These are phyloP conservation scores for Aegilops speltoides DNA, from an alignment of 176 grass and related monocot species.

Conservation along the genomic window DNA sequence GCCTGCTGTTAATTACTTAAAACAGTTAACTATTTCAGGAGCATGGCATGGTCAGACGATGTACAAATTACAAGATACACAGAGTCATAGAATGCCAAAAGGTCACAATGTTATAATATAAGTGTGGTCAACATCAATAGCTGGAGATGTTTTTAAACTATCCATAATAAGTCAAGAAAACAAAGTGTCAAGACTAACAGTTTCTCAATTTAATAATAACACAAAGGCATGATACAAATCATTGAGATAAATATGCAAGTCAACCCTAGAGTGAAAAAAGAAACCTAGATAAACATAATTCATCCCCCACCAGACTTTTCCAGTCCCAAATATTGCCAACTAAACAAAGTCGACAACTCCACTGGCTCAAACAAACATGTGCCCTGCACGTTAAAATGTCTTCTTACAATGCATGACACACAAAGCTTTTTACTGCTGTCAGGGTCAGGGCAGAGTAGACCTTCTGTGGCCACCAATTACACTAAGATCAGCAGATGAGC, in stretches of 20 bases:
- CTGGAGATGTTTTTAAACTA: background rate
- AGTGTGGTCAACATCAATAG: background rate
- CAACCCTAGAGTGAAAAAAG: background rate
- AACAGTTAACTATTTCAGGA: constrained; percentile 1
- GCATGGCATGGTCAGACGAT: background rate
- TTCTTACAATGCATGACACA: background rate
- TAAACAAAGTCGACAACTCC: constrained; percentile 14
- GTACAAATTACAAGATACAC: background rate
- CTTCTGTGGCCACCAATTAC: background rate
- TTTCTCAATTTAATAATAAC: constrained; percentile 9
- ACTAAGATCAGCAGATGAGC: constrained; percentile 4
- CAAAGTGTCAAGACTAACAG: background rate
- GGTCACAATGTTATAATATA: background rate
- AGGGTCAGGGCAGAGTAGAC: constrained; percentile 4
- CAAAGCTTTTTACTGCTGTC: background rate
- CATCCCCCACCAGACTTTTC: background rate
- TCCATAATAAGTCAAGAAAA: background rate
- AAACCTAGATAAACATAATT: background rate
- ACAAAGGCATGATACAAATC: background rate
- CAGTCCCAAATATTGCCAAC: constrained; percentile 20
- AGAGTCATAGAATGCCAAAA: background rate
- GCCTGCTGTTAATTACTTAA: background rate
- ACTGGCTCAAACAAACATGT: constrained; percentile 19
- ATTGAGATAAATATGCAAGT: background rate
- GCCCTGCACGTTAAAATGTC: constrained; percentile 18